Evolutionary conservation across 2,329 filamentous ascomycete genomes (phyloP), one percentile per base, ranked within the genome.

Genomic region (Cladosporium sp.): DNA sequence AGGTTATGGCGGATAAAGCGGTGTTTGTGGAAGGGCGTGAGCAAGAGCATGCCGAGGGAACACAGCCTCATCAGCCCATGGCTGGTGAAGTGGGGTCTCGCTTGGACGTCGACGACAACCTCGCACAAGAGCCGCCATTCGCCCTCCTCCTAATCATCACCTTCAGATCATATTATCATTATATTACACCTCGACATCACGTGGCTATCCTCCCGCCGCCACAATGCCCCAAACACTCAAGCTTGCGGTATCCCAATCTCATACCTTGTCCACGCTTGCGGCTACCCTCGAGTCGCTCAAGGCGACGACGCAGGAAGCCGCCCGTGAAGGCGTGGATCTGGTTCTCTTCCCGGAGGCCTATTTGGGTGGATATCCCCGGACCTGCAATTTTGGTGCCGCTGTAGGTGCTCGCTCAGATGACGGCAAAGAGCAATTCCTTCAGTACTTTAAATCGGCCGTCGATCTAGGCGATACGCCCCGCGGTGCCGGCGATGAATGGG

Each of bases 301-400:
- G 73, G 71, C 77, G 12, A 87, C 90, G 15, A 88, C 90, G 38
- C 80, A 80, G 28, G 80, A 83, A 41, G 93, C 93, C n/a, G 86
- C 88, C 3, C 83, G 76, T 14, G 77, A 81, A 51, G 81, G 81
- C 58, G 82, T 87, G 18, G 81, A 95, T 76, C 84, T 97, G 59
- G 84, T 97, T 32, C 87, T 97, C 62, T 93, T 97, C 68, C 94
- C 94, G 0, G 93, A 98, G 81, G 93, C 93, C 26, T 97, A 92
- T 75, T 85, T 97, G 1, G 94, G 94, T 57, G 94, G 93, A 1
- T 97, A 97, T 76, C 94, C 94, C 21, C 90, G 93, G 12, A 92
- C 90, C 21, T 89, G 89, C 68, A 82, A 83, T 60, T 97, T 97
- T 74, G 93, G 93, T 4, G 88, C 88, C 57, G 84, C 86, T 1